Evolutionary conservation across 2,329 filamentous ascomycete genomes (phyloP), one percentile per base, ranked within the genome.

Genomic region (Trichoderma endophyticum): DNA sequence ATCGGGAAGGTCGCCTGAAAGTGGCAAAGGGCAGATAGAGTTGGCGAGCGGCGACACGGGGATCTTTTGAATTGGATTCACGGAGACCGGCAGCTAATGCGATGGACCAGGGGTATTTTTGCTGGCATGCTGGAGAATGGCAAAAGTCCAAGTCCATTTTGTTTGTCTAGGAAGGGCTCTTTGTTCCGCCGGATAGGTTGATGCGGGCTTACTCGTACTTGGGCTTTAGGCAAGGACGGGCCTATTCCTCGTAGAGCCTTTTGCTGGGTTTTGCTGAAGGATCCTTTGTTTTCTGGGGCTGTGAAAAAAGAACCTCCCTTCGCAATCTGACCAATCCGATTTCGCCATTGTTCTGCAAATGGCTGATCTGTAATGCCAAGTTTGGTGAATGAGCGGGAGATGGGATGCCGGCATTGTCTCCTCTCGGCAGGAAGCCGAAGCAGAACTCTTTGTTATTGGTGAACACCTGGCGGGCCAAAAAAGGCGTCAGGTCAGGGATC

Each of bases 1-100:
- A 70, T 70, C 28, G 15, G 67, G 67, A 70, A 70, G 67, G 67
- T 70, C 67, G 67, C 32, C 54, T 32, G 32, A 39, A 70, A 54
- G 21, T 21, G 64, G 64, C 64, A 32, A 54, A 39, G 64, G 43
- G 21, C 18, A 43, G 54, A 39, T 59, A 14, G 15, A 32, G n/a
- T 54, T 32, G 30, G 14, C 51, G 34, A 32, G 34, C 36, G 21
- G 24, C 30, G 18, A n/a, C 26, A 32, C 21, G 56, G 65, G 65
- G 65, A 69, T 59, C 65, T 69, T 69, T 69, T 69, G 65, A 61
- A 69, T 34, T 12, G n/a, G 28, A 11, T 26, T 69, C 36, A 60
- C 28, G 32, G 65, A 51, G 34, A 48, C 65, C 36, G 56, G 65
- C 34, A 43, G n/a, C 36, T 21, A 30, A 24, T 43, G 43, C 21